These are phyloP conservation scores for Tanacetum coccineum DNA, from an alignment of 129 eudicot species.

Conservation along the genomic window DNA sequence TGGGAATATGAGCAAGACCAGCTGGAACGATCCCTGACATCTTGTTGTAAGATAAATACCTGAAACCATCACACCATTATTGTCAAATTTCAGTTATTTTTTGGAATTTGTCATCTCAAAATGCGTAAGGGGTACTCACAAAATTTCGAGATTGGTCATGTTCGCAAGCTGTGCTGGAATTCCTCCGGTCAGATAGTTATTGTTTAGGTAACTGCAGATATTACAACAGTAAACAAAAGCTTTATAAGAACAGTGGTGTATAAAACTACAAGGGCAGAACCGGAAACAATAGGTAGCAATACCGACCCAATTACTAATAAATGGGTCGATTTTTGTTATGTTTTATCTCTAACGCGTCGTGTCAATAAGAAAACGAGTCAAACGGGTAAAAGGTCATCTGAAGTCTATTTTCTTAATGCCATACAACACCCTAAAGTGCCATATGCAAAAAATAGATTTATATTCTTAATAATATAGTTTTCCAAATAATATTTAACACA, in stretches of 20 bases:
- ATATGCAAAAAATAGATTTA: background rate
- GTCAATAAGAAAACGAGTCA: background rate
- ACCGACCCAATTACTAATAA: background rate
- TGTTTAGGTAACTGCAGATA: slow-evolving; percentile 65
- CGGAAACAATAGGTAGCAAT: background rate
- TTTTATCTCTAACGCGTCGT: too few species aligned
- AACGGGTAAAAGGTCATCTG: background rate
- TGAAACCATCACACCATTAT: slow-evolving; percentile 30
- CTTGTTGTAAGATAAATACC: slow-evolving; percentile 88
- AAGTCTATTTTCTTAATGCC: background rate
- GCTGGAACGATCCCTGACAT: slow-evolving; percentile 91
- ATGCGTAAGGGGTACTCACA: slow-evolving; percentile 46
- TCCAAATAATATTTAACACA: too few species aligned
- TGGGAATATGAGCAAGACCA: slow-evolving; percentile 84
- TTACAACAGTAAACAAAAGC: slow-evolving; percentile 16
- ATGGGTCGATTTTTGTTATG: too few species aligned
- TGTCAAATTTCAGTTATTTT: background rate
- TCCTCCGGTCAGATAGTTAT: slow-evolving; percentile 87
- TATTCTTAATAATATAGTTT: too few species aligned
- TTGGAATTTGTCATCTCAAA: background rate
- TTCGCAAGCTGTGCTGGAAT: slow-evolving; percentile 93
- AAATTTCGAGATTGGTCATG: slow-evolving; percentile 81
- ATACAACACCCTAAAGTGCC: background rate
- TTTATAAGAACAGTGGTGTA: background rate
- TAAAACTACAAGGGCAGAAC: slow-evolving; percentile 10